Evolutionary conservation across 2,329 filamentous ascomycete species (phyloP).

Genomic region (Aspergillus quadricinctus): DNA sequence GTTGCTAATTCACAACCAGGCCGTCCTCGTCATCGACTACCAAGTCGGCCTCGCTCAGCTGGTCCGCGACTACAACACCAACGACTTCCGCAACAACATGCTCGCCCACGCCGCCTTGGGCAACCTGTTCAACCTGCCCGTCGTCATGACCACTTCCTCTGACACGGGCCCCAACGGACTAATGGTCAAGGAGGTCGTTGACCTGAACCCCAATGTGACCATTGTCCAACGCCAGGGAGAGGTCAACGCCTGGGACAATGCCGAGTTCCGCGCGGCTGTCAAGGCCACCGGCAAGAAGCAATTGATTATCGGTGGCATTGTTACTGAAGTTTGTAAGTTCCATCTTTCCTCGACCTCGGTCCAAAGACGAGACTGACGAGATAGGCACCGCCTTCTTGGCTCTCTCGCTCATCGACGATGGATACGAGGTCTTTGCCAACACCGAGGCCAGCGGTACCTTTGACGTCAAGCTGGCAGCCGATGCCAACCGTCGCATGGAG

Average conservation of each 20-base stretch:
- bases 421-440: conserved; percentile 71
- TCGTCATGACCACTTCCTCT: conserved; percentile 66
- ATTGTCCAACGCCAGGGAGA: conserved; percentile 66
- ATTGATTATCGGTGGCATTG: conserved; percentile 67
- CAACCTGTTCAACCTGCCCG: conserved; percentile 63
- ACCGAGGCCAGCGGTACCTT: conserved; percentile 67
- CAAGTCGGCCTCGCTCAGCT: conserved; percentile 35
- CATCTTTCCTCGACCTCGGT: background rate
- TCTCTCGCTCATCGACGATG: conserved; percentile 64
- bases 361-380: conserved; percentile 1
- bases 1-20: conserved; percentile 4
- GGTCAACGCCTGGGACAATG: conserved; percentile 73
- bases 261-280: conserved; percentile 63
- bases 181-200: conserved; percentile 63
- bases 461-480: conserved; percentile 41
- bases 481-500: conserved; percentile 64
- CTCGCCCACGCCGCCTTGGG: conserved; percentile 64
- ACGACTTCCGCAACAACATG: conserved; percentile 63
- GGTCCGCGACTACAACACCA: conserved; percentile 63
- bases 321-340: conserved; percentile 64
- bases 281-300: conserved; percentile 63
- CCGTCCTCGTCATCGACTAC: conserved; percentile 30
- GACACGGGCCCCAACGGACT: conserved; percentile 67
- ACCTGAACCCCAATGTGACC: conserved; percentile 63
- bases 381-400: conserved; percentile 65